Evolutionary conservation across 495 filamentous ascomycete genomes (phyloP), one percentile per base, ranked within the genome.

Genomic region (Podospora didyma): DNA sequence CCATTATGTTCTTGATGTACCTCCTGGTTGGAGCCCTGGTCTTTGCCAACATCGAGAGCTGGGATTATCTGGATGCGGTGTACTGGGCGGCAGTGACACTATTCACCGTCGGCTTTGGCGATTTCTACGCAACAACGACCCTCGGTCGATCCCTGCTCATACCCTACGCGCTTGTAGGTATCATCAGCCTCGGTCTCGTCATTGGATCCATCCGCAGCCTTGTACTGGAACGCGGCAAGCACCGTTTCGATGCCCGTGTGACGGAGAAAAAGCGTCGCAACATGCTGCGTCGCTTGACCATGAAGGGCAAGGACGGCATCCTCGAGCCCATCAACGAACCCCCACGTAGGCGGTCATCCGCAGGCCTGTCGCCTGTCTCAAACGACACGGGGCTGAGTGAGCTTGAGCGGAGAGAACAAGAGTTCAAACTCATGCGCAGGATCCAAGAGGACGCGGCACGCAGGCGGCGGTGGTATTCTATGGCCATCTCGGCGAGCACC

Each of bases 81-180:
- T 96, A 90, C 62, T 96, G 86, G 82, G 86, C 89, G 0, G 85
- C 93, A 60, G 88, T 86, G 52, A 96, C 92, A 0, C 72, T 96
- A 9, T 84, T 96, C 49, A 96, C 92, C 0, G 80, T 96, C 14
- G 92, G 92, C 3, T 78, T 96, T 37, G 89, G 88, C 11, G 86
- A 92, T 47, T 80, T 83, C 46, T 69, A 80, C 14, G 86, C 89
- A 0, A 61, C 64, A 16, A 89, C 67, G 0, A 53, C 49, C 0
- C 66, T 79, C 1, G 87, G 88, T 0, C 77, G 88, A 11, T 77
- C 80, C 2, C 70, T 96, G 9, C 71, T 96, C 2, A 86, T 96
- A 26, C 90, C 90, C 0, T 96, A 83, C 57, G 86, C 91, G 0
- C 79, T 94, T 21, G 81, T 89, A 10, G 92, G 92, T 2, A 87